Evolutionary conservation across 2,329 filamentous ascomycete species (phyloP), one percentile per base, ranked within the genome.

Genomic region (Cladophialophora psammophila): DNA sequence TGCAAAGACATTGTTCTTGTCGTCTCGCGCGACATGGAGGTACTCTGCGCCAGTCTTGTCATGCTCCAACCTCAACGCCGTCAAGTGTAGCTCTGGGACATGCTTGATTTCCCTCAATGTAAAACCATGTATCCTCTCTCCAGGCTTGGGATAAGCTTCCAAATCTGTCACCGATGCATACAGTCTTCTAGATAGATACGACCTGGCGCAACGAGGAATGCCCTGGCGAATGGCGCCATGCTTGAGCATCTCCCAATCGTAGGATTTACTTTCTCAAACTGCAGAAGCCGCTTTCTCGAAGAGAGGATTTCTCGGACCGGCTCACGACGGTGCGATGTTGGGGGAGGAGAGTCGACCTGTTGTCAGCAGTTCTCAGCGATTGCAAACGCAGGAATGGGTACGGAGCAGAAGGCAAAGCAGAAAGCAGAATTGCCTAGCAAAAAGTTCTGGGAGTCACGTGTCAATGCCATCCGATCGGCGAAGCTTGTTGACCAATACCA

Each of bases 1-100:
- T 42, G 94, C 96, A 81, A 99, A 99, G 77, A 98, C 95, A 91
- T 99, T 99, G 83, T 99, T 99, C 83, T 90, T 91, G 77, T 99
- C 95, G 65, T 98, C 93, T 73, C 94, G 87, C 15, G 94, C 94
- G 74, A 99, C 91, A 80, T 99, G 95, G 55, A 99, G 85, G 77
- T 98, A 97, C 73, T 99, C 93, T 71, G 95, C 95, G 67, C 94
- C 93, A 0, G 95, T 99, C 83, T 94, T 94, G 81, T 98, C 92
- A 78, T 99, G 95, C 75, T 92, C 90, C 70, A 99, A 86, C 71
- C 96, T 92, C 61, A 98, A 81, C 5, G 95, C 95, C 1, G 94
- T 96, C 75, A 99, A 82, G 79, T 98, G 92, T 57, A 98, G 87
- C 82, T 99, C 95, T 0, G 94, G 93, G 1, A 99, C 92, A 81